Base-by-base conservation (phyloP, 2,329 filamentous ascomycete species). In the Trichoderma koningii region DNA sequence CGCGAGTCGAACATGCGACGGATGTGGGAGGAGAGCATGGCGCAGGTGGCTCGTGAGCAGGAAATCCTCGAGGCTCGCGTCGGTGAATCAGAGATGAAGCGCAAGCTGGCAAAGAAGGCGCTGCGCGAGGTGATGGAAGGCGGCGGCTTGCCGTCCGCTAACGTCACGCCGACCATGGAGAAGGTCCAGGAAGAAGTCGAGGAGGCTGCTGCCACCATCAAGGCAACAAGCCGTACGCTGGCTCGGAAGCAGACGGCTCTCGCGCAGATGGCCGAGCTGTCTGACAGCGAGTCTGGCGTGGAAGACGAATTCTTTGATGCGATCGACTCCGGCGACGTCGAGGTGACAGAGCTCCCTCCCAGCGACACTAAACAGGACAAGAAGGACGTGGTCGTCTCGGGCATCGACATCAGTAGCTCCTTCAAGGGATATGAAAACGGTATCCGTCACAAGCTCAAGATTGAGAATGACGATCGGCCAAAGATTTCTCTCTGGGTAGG, bases 11-110 rank as follows among this genome's bases (percentile, higher is more conserved):
- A 97, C 74, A 89, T 98, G 79, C 88, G 95, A 44, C 89, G 91
- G 66, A 91, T 99, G 87, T 99, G 95, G 95, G 95, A 99, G 78
- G 95, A 99, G 73, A 98, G 93, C 77, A 97, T 99, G 95, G 93
- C 95, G 10, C 89, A 93, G 71, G 90, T 99, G n/a, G 95, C 93
- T 19, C 88, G 87, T 64, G 95, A 99, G 75, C 95, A 99, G 71
- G 95, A 98, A 77, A 86, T 93, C 59, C 84, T 99, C 1, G 92
- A 98, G 74, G 91, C 87, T 42, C 89, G 89, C 65, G 91, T 97
- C 67, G 92, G 91, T 51, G 91, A 97, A 76, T 91, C 93, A 1
- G 94, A 98, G 76, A 86, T 90, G 73, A 98, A 96, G 82, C 87
- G 93, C 65, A 93, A 91, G 75, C 85, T 91, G 68, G 95, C 95